Evolutionary conservation across 2,329 filamentous ascomycete genomes (phyloP).

Genomic region (Calonectria montana): DNA sequence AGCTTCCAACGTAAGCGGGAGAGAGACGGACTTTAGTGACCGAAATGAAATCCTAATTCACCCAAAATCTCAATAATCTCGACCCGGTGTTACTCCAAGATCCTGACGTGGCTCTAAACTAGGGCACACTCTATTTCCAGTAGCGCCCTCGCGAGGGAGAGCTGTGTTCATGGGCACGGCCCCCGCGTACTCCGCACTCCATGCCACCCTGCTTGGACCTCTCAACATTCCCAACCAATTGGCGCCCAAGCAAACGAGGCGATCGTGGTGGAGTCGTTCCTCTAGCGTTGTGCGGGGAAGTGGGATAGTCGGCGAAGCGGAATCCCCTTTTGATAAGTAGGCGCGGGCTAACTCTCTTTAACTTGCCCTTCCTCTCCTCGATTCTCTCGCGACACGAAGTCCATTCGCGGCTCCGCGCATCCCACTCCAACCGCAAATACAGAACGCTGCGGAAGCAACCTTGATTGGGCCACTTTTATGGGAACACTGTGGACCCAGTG

Average conservation of each 20-base stretch:
- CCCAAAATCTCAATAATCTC: background rate
- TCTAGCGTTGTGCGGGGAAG: slow-evolving; percentile 29
- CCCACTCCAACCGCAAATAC: slow-evolving; percentile 5
- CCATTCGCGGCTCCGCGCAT: slow-evolving; percentile 19
- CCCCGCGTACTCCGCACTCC: slow-evolving; percentile 15
- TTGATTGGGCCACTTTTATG: slow-evolving; percentile 10
- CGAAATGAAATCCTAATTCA: background rate
- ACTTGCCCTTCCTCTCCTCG: background rate
- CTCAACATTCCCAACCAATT: slow-evolving; percentile 21
- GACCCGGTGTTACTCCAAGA: background rate
- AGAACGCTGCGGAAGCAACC: background rate
- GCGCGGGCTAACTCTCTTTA: slow-evolving; percentile 12
- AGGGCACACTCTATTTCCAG: background rate
- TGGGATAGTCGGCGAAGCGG: slow-evolving; percentile 21
- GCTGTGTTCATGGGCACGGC: background rate
- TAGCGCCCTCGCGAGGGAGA: background rate
- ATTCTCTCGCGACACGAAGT: background rate
- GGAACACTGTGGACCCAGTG: background rate
- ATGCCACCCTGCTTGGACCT: background rate
- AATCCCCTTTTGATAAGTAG: slow-evolving; percentile 22
- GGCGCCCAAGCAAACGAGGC: slow-evolving; percentile 4
- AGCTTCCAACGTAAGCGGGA: background rate
- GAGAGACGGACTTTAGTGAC: no score
- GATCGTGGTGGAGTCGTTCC: slow-evolving; percentile 19
- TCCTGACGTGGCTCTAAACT: background rate